These are phyloP conservation scores for Blastomyces emzantsi DNA, from an alignment of 2,329 filamentous ascomycete genomes.

Conservation along the genomic window DNA sequence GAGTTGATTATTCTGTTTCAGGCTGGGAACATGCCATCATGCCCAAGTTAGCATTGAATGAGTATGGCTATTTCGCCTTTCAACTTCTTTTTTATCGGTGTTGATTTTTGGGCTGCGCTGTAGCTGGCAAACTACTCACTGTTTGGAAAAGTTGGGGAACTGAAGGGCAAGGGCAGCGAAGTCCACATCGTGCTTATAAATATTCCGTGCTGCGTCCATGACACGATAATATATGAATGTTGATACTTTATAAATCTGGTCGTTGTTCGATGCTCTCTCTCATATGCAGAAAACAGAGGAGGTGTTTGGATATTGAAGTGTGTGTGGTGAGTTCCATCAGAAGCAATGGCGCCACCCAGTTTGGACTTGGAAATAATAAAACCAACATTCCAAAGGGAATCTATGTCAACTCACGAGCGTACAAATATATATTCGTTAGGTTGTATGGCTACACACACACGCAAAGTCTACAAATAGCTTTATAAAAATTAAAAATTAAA, in stretches of 20 bases:
- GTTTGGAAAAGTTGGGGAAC: conserved; percentile 51
- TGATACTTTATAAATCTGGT: neutral
- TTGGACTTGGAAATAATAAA: no score
- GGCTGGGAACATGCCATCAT: conserved; percentile 25
- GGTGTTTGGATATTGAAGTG: neutral
- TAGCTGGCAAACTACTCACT: conserved; percentile 34
- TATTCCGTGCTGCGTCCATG: conserved; percentile 33
- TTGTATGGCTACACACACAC: neutral
- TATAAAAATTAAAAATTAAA: no score
- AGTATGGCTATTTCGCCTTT: neutral
- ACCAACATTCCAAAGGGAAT: neutral
- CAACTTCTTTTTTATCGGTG: neutral
- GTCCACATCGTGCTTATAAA: conserved; percentile 52
- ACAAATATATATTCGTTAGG: neutral
- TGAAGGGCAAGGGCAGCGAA: conserved; percentile 53
- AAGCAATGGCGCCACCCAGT: no score
- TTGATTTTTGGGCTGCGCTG: neutral
- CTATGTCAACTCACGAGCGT: neutral
- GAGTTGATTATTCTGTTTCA: conserved; percentile 51
- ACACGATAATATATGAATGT: neutral
- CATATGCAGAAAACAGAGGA: neutral
- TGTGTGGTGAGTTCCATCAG: neutral
- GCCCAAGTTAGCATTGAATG: conserved; percentile 13
- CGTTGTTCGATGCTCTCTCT: neutral
- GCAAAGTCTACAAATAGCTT: neutral